Conservation (phyloP, 768 basidiomycete species). For the Xerocomellus dryophilus region DNA sequence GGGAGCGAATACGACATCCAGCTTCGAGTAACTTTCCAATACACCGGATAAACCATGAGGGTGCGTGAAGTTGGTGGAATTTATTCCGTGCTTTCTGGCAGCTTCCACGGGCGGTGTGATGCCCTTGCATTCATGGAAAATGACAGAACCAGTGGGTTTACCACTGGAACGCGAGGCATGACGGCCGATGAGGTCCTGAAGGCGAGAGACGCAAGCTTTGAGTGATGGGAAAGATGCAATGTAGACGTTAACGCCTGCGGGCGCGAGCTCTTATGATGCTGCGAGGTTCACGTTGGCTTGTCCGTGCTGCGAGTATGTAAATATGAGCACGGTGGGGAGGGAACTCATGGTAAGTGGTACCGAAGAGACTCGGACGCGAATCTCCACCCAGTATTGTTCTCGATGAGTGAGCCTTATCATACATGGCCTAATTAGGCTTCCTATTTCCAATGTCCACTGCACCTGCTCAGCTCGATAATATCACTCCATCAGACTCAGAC, state of each 20-base stretch:
- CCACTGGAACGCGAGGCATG: not conserved
- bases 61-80: not conserved
- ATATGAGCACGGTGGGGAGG: slow-evolving; percentile 8
- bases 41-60: slow-evolving; percentile 1
- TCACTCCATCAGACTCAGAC: too few relatives aligned
- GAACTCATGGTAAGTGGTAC: not conserved
- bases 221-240: slow-evolving; percentile 14
- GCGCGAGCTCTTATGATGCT: slow-evolving; percentile 14
- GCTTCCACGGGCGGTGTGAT: not conserved
- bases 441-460: too few relatives aligned
- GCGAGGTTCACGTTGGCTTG: slow-evolving; percentile 11
- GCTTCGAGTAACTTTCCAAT: not conserved
- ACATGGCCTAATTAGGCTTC: too few relatives aligned
- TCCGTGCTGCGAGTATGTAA: slow-evolving; percentile 5
- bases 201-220: not conserved
- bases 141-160: not conserved
- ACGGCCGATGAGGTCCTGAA: slow-evolving; percentile 4
- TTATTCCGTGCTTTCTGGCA: not conserved
- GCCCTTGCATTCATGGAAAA: slow-evolving; percentile 2
- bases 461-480: too few relatives aligned
- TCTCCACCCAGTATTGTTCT: too few relatives aligned
- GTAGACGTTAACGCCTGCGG: slow-evolving; percentile 6
- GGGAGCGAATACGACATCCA: not conserved
- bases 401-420: too few relatives aligned
- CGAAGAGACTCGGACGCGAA: too few relatives aligned